phyloP scores from a whole-genome alignment of 768 basidiomycete species.

The Phanerodontia chrysosporium region DNA sequence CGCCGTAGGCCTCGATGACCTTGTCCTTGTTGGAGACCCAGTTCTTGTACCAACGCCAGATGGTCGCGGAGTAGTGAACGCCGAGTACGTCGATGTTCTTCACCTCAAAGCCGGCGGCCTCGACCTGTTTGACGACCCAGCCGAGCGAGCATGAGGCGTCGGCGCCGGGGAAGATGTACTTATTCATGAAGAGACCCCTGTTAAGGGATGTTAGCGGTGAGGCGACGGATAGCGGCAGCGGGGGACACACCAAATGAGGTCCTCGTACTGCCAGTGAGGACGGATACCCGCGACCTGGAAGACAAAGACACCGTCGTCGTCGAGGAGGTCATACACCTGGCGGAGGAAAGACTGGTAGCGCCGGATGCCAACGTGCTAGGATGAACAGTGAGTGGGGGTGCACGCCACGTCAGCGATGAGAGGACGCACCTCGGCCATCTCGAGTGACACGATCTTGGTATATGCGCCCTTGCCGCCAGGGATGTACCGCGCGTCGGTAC shows the following conservation, averaged over 20 bases:
- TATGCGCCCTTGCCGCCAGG: constrained; percentile 72
- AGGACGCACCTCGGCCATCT: constrained; percentile 87
- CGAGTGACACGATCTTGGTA: constrained; percentile 91
- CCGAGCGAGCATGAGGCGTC: constrained; percentile 94
- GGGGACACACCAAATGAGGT: constrained; percentile 70
- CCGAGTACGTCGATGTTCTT: constrained; percentile 96
- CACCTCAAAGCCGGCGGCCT: constrained; percentile 91
- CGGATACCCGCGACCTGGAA: constrained; percentile 97
- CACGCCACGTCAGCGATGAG: neutral
- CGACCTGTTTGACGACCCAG: constrained; percentile 88
- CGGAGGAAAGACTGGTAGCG: constrained; percentile 85
- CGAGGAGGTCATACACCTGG: constrained; percentile 89
- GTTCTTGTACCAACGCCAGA: constrained; percentile 94
- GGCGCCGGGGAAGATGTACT: constrained; percentile 97
- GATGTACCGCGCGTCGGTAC: constrained; percentile 91
- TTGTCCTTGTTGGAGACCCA: constrained; percentile 93
- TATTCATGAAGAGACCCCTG: constrained; percentile 96
- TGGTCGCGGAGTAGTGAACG: constrained; percentile 92
- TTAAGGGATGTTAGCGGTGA: neutral
- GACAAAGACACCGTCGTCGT: constrained; percentile 92
- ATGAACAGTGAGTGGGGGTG: neutral
- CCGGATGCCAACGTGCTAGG: constrained; percentile 89
- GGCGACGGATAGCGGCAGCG: neutral
- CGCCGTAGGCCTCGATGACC: constrained; percentile 85
- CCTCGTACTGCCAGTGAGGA: constrained; percentile 97